Percentiles rank a stretch among this genome's conserved stretches.
These are phyloP conservation scores for Dictyostelium brefeldianum DNA, from an alignment of 78 protist genomes.

Conservation along the genomic window DNA sequence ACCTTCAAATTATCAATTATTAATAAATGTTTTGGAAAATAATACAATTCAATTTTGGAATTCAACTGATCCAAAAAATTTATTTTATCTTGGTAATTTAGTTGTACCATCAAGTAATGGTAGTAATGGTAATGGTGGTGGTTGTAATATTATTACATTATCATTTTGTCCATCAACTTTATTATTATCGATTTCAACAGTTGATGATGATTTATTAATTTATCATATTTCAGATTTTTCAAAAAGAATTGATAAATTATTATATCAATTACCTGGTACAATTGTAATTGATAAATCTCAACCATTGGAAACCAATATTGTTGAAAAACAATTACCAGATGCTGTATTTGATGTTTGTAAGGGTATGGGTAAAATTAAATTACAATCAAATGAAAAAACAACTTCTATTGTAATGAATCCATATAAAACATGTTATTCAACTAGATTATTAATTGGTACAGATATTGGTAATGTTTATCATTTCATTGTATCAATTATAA, in stretches of 20 bases:
- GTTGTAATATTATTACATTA: background rate
- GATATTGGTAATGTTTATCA: constrained; percentile 16
- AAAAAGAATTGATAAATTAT: constrained; percentile 29
- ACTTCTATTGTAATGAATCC: constrained; percentile 21
- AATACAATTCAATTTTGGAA: constrained; percentile 35
- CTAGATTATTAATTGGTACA: constrained; percentile 22
- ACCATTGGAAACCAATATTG: background rate
- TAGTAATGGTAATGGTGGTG: too few relatives aligned
- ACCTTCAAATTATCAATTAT: background rate
- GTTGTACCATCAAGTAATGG: background rate
- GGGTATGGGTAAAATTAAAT: constrained; percentile 21
- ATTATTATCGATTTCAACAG: background rate
- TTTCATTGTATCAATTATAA: background rate
- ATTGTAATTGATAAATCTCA: background rate
- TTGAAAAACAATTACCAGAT: background rate
- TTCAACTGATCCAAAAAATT: constrained; percentile 21
- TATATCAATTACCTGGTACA: too few relatives aligned
- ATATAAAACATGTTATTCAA: background rate
- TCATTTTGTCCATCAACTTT: constrained; percentile 20
- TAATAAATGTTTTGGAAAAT: background rate
- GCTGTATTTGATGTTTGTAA: constrained; percentile 33
- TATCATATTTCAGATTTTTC: constrained; percentile 14
- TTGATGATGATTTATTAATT: background rate
- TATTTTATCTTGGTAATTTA: background rate
- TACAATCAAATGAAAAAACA: background rate